A percentile compares a stretch with the other conserved stretches of the same genome.
Evolutionary conservation across 305 asterid species (phyloP).

Genomic region (Stenogyne calaminthoides): DNA sequence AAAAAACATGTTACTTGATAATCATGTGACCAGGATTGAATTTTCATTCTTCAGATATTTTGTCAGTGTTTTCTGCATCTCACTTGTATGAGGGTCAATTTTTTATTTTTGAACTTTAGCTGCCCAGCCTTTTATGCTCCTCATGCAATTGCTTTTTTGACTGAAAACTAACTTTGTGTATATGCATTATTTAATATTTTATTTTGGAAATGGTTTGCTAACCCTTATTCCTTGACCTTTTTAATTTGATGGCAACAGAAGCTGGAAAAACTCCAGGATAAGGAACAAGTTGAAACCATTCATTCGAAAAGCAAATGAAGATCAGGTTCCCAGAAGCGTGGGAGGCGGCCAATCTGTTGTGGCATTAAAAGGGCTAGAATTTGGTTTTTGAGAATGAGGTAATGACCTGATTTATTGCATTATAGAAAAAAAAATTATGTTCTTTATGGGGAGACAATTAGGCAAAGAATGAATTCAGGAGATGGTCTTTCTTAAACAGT

Average conservation of each 20-base stretch:
- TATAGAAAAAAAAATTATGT: not conserved
- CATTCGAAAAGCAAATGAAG: slow-evolving; percentile 97
- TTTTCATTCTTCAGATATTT: not conserved
- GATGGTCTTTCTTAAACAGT: not conserved
- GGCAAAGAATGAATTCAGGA: not conserved
- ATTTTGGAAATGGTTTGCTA: slow-evolving; percentile 3
- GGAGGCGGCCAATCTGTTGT: slow-evolving; percentile 84
- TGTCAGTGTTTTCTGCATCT: not conserved
- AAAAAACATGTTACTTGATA: not conserved
- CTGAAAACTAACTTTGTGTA: not conserved
- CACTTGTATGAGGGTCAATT: not conserved
- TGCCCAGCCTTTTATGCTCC: not conserved
- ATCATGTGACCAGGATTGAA: not conserved
- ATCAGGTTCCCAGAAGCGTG: slow-evolving; percentile 96
- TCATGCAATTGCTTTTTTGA: not conserved
- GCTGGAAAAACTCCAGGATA: slow-evolving; percentile 91
- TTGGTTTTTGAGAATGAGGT: slow-evolving; percentile 87
- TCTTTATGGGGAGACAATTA: not conserved
- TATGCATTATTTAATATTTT: not conserved
- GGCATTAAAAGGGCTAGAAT: slow-evolving; percentile 67
- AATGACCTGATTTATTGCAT: slow-evolving; percentile 23
- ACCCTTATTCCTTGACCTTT: slow-evolving; percentile 18
- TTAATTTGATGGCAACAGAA: slow-evolving; percentile 59
- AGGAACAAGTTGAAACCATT: slow-evolving; percentile 91
- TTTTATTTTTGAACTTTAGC: slow-evolving; percentile 1